These are phyloP conservation scores for Capsicum rhomboideum DNA, from an alignment of 257 asterid genomes.

Conservation along the genomic window DNA sequence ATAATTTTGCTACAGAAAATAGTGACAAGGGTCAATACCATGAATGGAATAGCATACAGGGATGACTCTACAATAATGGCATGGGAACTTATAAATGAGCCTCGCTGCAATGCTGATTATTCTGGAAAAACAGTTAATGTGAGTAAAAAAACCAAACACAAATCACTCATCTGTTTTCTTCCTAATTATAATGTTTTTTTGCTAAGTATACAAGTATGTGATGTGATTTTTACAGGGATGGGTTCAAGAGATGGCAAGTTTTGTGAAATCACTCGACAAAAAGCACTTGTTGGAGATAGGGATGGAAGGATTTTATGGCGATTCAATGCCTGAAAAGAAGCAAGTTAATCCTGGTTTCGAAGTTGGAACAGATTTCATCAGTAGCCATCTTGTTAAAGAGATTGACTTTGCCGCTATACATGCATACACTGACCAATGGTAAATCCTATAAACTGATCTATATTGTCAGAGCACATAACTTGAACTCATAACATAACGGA, in stretches of 20 bases:
- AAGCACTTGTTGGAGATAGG: slow-evolving; percentile 40
- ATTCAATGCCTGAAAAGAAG: slow-evolving; percentile 27
- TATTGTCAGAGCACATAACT: not conserved
- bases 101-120: slow-evolving; percentile 64
- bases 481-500: not conserved
- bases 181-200: too few species aligned
- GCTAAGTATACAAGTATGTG: too few species aligned
- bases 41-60: slow-evolving; percentile 32
- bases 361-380: slow-evolving; percentile 50
- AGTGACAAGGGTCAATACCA: slow-evolving; percentile 52
- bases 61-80: slow-evolving; percentile 84
- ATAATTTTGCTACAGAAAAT: slow-evolving; percentile 39
- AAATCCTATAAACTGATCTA: too few species aligned
- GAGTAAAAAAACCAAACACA: not conserved
- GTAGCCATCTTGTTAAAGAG: slow-evolving; percentile 33
- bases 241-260: slow-evolving; percentile 43
- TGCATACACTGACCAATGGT: slow-evolving; percentile 51
- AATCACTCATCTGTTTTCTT: too few species aligned
- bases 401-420: slow-evolving; percentile 47
- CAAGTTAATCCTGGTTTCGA: slow-evolving; percentile 41
- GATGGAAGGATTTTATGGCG: slow-evolving; percentile 57
- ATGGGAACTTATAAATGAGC: slow-evolving; percentile 92
- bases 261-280: slow-evolving; percentile 36
- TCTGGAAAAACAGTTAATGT: slow-evolving; percentile 65
- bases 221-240: slow-evolving; percentile 18